Evolutionary conservation across 306 rosid species (phyloP).

Genomic region (Herpetospermum pedunculosum): DNA sequence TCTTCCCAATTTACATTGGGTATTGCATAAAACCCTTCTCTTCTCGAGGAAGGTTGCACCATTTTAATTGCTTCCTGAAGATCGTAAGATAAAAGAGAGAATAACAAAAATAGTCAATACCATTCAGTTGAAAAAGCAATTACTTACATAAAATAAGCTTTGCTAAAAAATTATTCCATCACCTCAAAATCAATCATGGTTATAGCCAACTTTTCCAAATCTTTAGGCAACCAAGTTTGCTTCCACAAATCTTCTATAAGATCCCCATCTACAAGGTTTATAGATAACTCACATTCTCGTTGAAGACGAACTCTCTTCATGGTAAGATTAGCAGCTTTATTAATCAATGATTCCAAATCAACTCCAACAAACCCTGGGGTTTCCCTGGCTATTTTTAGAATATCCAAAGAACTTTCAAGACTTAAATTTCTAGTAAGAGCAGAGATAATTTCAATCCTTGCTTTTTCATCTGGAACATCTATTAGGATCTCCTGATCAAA

Average conservation of each 20-base stretch:
- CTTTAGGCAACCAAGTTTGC: constrained; percentile 52
- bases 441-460: constrained; percentile 38
- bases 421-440: constrained; percentile 37
- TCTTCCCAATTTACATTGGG: constrained; percentile 81
- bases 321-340: constrained; percentile 60
- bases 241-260: constrained; percentile 38
- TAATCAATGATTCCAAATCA: constrained; percentile 52
- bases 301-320: constrained; percentile 50
- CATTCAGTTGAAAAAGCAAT: neutral
- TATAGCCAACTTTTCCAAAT: constrained; percentile 48
- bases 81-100: constrained; percentile 12
- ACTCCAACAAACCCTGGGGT: constrained; percentile 85
- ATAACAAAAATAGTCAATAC: neutral
- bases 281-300: constrained; percentile 27
- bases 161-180: neutral
- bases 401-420: constrained; percentile 62
- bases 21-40: constrained; percentile 79
- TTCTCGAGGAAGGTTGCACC: constrained; percentile 76
- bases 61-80: constrained; percentile 46
- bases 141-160: neutral
- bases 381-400: constrained; percentile 52
- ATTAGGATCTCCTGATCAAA: constrained; percentile 60
- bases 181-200: constrained; percentile 83
- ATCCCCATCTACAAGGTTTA: constrained; percentile 16
- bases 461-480: constrained; percentile 45